A percentile compares a stretch with the other conserved stretches of the same genome.
phyloP scores from a whole-genome alignment of 1,139 yeast genomes.

The Pichia sp. region DNA sequence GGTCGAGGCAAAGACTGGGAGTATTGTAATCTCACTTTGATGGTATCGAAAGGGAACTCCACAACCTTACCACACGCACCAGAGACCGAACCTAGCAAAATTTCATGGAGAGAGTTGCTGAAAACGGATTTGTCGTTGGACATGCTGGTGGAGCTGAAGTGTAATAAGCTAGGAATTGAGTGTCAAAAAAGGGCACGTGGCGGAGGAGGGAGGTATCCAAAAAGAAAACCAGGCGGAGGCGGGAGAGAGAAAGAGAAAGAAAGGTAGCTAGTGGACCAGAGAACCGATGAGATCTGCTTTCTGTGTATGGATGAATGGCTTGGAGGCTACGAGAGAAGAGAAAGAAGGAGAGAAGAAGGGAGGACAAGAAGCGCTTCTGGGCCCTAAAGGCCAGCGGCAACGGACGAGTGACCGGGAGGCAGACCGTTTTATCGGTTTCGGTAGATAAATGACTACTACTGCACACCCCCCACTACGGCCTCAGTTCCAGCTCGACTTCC shows the following conservation, averaged over 20 bases:
- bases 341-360: background rate
- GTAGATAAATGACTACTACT: no score
- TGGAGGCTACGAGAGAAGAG: background rate
- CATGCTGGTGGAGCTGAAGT: background rate
- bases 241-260: background rate
- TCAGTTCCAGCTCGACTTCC: no score
- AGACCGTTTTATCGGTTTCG: background rate
- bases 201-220: background rate
- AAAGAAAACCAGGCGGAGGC: background rate
- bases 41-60: conserved; percentile 90
- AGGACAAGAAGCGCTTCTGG: no score
- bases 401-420: background rate
- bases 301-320: background rate
- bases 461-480: no score
- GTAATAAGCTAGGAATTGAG: background rate
- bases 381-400: background rate
- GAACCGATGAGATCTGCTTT: background rate
- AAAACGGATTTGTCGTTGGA: conserved; percentile 15
- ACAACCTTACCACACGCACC: conserved; percentile 82
- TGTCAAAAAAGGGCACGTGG: background rate
- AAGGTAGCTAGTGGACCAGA: background rate
- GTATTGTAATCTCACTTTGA: conserved; percentile 77
- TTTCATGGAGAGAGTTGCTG: conserved; percentile 27
- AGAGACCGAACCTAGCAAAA: conserved; percentile 47
- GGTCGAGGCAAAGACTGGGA: conserved; percentile 52